Conservation (phyloP, 192 early-diverging fungal genomes). For the Coemansia sp. region DNA sequence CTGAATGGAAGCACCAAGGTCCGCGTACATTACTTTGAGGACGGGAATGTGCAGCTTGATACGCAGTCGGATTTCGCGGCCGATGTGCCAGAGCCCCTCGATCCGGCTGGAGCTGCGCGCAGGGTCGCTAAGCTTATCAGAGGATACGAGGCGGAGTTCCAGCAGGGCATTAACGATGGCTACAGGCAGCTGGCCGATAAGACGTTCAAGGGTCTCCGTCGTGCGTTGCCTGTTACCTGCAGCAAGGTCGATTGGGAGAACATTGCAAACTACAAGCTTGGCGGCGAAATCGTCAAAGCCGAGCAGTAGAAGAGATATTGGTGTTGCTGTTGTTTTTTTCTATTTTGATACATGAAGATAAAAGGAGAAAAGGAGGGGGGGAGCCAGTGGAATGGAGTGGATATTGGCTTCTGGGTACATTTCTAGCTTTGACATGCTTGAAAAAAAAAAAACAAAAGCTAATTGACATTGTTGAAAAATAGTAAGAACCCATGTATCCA, state of each 20-base stretch:
- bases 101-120: slow-evolving; percentile 38
- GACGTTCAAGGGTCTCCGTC: slow-evolving; percentile 89
- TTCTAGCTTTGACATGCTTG: too few relatives aligned
- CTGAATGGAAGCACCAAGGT: slow-evolving; percentile 75
- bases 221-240: slow-evolving; percentile 87
- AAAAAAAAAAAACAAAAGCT: too few relatives aligned
- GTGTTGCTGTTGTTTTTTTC: not conserved
- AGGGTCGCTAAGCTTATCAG: slow-evolving; percentile 68
- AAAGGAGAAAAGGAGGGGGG: too few relatives aligned
- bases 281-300: slow-evolving; percentile 38
- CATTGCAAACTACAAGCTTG: slow-evolving; percentile 52
- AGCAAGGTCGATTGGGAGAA: slow-evolving; percentile 95
- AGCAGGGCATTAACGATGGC: slow-evolving; percentile 80
- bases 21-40: slow-evolving; percentile 98
- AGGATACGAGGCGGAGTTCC: slow-evolving; percentile 78
- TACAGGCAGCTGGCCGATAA: slow-evolving; percentile 79
- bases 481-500: too few relatives aligned
- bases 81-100: slow-evolving; percentile 16
- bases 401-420: too few relatives aligned
- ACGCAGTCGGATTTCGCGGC: slow-evolving; percentile 66
- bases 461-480: too few relatives aligned
- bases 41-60: slow-evolving; percentile 97
- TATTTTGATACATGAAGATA: not conserved
- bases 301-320: slow-evolving; percentile 6
- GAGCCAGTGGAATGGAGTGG: too few relatives aligned